Evolutionary conservation across 768 basidiomycete genomes (phyloP).

Genomic region (Auricularia cornea): DNA sequence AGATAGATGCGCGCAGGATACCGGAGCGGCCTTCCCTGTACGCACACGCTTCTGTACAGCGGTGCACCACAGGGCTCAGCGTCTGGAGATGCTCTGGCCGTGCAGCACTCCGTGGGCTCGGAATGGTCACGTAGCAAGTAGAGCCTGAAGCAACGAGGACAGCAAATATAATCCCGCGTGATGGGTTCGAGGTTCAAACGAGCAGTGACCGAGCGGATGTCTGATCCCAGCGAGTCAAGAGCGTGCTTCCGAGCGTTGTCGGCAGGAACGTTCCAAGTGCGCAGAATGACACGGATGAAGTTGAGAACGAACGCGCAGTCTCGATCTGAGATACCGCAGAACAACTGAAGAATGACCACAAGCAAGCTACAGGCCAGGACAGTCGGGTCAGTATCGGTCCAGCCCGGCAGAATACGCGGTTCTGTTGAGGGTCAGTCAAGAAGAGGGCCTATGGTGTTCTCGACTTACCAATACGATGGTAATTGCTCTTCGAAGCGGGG

Average conservation of each 20-base stretch:
- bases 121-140: slow-evolving; percentile 5
- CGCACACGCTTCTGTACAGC: not conserved
- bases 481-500: not conserved
- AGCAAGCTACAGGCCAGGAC: not conserved
- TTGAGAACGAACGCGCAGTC: not conserved
- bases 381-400: not conserved
- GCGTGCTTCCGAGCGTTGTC: not conserved
- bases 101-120: slow-evolving; percentile 6
- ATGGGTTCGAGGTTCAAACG: not conserved
- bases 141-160: slow-evolving; percentile 12
- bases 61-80: not conserved
- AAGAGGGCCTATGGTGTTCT: not conserved
- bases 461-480: not conserved
- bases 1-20: not conserved
- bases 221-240: not conserved
- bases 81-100: slow-evolving; percentile 2
- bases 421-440: not conserved
- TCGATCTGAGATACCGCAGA: not conserved
- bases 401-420: not conserved
- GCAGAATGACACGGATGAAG: not conserved
- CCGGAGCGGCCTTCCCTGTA: not conserved
- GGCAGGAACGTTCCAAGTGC: not conserved
- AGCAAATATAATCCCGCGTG: slow-evolving; percentile 7
- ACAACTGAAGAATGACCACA: not conserved
- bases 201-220: not conserved